A percentile compares a stretch with the other conserved stretches of the same genome.
Evolutionary conservation across 805 yeast species (phyloP).

Genomic region (Zygosaccharomyces kombuchaensis): DNA sequence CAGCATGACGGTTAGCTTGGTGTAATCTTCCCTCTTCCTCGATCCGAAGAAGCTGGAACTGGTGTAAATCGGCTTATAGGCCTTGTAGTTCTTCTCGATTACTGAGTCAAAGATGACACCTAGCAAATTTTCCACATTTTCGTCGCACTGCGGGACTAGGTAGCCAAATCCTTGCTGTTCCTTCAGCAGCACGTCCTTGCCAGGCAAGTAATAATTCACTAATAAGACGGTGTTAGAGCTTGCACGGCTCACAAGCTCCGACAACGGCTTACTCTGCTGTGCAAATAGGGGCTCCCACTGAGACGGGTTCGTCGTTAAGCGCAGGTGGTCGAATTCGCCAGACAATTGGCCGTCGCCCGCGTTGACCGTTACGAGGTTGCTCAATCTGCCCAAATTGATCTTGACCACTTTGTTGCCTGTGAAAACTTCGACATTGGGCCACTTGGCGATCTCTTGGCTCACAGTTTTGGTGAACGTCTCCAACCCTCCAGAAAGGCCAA

Average conservation of each 20-base stretch:
- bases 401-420: background rate
- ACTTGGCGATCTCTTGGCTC: slow-evolving; percentile 35
- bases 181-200: slow-evolving; percentile 36
- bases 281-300: slow-evolving; percentile 36
- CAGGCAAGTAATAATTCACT: slow-evolving; percentile 62
- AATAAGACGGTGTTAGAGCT: slow-evolving; percentile 51
- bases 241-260: slow-evolving; percentile 24
- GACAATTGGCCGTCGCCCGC: slow-evolving; percentile 5
- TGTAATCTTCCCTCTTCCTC: slow-evolving; percentile 37
- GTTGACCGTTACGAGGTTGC: slow-evolving; percentile 2
- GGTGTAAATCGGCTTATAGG: slow-evolving; percentile 9
- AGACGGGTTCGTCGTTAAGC: slow-evolving; percentile 53
- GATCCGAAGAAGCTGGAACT: slow-evolving; percentile 16
- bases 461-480: slow-evolving; percentile 48
- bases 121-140: slow-evolving; percentile 53
- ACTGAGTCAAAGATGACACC: slow-evolving; percentile 93
- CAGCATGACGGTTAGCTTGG: slow-evolving; percentile 82
- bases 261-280: slow-evolving; percentile 14
- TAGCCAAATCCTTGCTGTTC: slow-evolving; percentile 76
- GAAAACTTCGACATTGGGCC: slow-evolving; percentile 34
- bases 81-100: slow-evolving; percentile 53
- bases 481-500: slow-evolving; percentile 54
- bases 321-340: slow-evolving; percentile 48
- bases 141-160: slow-evolving; percentile 57
- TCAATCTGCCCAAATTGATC: background rate